These are phyloP conservation scores for Cladophialophora immunda DNA, from an alignment of 2,329 filamentous ascomycete genomes.

Conservation along the genomic window DNA sequence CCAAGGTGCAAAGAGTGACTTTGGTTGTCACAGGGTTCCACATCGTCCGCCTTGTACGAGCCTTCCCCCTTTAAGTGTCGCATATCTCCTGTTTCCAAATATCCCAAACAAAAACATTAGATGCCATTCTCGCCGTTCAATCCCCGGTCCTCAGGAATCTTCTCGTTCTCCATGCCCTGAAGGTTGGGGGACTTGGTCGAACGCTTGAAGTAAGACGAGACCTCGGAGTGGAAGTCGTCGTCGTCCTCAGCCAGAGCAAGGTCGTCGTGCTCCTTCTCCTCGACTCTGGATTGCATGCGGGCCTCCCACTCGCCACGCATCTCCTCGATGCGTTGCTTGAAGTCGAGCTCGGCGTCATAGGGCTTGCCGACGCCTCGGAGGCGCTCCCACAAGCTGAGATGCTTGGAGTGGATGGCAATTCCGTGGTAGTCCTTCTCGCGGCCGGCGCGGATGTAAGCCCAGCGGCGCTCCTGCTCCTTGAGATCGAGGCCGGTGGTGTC, in stretches of 20 bases:
- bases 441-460: constrained; percentile 83
- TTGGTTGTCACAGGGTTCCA: neutral
- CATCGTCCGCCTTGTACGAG: neutral
- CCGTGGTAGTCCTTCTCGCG: constrained; percentile 87
- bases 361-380: constrained; percentile 77
- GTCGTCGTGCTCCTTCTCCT: constrained; percentile 58
- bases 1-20: neutral
- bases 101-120: neutral
- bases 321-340: constrained; percentile 83
- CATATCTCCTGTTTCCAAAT: neutral
- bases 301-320: constrained; percentile 70
- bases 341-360: constrained; percentile 85
- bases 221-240: constrained; percentile 58
- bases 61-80: neutral
- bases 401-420: constrained; percentile 87
- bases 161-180: constrained; percentile 34
- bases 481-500: constrained; percentile 90
- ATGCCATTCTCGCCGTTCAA: constrained; percentile 27
- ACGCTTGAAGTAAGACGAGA: constrained; percentile 63
- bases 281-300: constrained; percentile 56
- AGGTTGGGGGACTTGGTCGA: constrained; percentile 47
- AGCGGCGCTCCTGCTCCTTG: constrained; percentile 95
- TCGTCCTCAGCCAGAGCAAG: constrained; percentile 49
- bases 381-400: constrained; percentile 89
- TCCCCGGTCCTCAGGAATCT: constrained; percentile 27